phyloP scores from a whole-genome alignment of 345 rosid genomes.

The Punica granatum region DNA sequence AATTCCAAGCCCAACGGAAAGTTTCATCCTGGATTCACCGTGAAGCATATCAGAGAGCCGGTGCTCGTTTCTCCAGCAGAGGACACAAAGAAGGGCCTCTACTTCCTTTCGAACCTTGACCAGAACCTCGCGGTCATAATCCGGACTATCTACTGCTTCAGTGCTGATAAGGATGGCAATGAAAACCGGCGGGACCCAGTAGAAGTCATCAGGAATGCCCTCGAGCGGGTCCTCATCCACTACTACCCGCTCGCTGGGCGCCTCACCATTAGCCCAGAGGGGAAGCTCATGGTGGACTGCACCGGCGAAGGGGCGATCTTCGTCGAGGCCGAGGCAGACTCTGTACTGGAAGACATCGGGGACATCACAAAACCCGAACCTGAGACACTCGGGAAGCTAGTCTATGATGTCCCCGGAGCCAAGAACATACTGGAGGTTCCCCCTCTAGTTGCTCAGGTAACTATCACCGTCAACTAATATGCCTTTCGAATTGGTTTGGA shows the following conservation, averaged over 20 bases:
- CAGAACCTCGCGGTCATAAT: slow-evolving; percentile 79
- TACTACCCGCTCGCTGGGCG: slow-evolving; percentile 89
- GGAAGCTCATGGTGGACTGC: slow-evolving; percentile 72
- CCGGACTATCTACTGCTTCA: slow-evolving; percentile 78
- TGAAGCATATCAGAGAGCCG: slow-evolving; percentile 44
- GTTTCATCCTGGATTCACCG: slow-evolving; percentile 26
- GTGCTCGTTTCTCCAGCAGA: slow-evolving; percentile 54
- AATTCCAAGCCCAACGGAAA: slow-evolving; percentile 28
- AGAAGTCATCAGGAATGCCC: slow-evolving; percentile 58
- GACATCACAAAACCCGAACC: slow-evolving; percentile 82
- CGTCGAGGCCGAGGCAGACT: slow-evolving; percentile 76
- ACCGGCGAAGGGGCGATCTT: slow-evolving; percentile 77
- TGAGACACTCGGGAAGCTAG: slow-evolving; percentile 66
- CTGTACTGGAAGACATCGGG: slow-evolving; percentile 57
- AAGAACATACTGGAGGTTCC: slow-evolving; percentile 82
- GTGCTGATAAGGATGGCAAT: slow-evolving; percentile 56
- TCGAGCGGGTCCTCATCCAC: slow-evolving; percentile 65
- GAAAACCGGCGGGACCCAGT: slow-evolving; percentile 26
- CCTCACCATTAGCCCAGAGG: slow-evolving; percentile 61
- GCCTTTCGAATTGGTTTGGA: too few relatives aligned
- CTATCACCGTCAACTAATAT: not conserved
- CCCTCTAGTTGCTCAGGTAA: slow-evolving; percentile 87
- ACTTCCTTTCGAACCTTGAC: slow-evolving; percentile 86
- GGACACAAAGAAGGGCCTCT: slow-evolving; percentile 65
- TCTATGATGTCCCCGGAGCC: slow-evolving; percentile 73